Base-by-base conservation (phyloP, 1,284 basidiomycete genomes). In the Leccinum griseonigrum region DNA sequence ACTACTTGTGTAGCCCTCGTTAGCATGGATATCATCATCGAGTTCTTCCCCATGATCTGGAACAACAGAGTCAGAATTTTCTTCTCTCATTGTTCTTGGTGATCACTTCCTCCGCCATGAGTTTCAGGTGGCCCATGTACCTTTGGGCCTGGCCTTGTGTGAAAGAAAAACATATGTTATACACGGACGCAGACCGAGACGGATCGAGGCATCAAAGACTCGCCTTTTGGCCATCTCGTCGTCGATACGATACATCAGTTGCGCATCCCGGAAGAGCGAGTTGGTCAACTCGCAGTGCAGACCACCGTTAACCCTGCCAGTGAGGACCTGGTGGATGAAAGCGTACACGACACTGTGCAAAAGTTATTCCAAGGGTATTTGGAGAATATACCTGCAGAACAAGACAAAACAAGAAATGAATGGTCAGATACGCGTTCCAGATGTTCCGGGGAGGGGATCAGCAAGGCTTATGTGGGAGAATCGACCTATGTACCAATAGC, bases 291-390 rank as follows among this genome's bases (percentile, higher is more conserved):
- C 88, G 54, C 91, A 85, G 71, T 95, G 97, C 60, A 85, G 81
- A 1, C 91, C 90, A 29, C 80, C 81, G 31, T 94, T 88, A 43
- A 94, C 81, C 38, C 87, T 83, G 14, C 95, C 95, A 13, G 93
- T 97, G 65, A 99, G 83, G 55, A 98, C 91, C 74, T 99, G 97
- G 74, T 98, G 97, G 2, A 99, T 82, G 56, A 98, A 82, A 75
- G 99, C 97, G 73, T 99, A 99, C 16, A 98, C 95, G 14, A 97
- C 91, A 69, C 95, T 96, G 75, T 99, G 97, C 50, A 78, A 74
- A 99, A 98, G 73, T 99, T 98, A 79, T 99, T 98, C 91, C 94
- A 95, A 0, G 95, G 95, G 70, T 91, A 97, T 63, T 93, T 88
- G 74, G 98, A 98, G 81, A 99, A 98, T 26, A 26, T 26, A 34